Base-by-base conservation (phyloP, 129 eudicot genomes). In the Tagetes patula region DNA sequence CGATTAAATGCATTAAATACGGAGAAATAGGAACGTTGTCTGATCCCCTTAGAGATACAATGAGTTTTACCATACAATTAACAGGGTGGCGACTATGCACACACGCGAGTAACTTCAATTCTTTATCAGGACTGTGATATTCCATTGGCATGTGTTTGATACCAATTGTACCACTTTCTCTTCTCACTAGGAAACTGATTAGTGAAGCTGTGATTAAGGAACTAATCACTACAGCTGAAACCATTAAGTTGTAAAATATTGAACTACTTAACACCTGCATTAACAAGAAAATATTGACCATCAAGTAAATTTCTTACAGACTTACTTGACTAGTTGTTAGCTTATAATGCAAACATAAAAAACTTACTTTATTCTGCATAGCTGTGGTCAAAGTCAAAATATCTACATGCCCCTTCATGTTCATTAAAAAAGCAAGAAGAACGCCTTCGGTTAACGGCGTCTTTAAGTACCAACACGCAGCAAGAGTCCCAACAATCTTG, bases 341-440 rank as follows among this genome's bases (percentile, higher is more conserved):
- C 58, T 52, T 14, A 52, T 52, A 3, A 56, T 56, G 39, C 13
- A 7, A 56, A 56, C 14, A 47, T 39, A 52, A 46, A 55, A 59
- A 58, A 47, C 89, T 85, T 79, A 93, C 98, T 30, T 70, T 73
- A 59, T 83, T 84, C 69, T 79, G 84, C 65, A 79, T 60, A 74
- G 87, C 92, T 1, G 82, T 45, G 8, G 91, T 85, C 31, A 94
- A 68, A 49, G 95, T 74, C 54, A 87, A 82, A 38, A 94, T 70
- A 76, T 94, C 98, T 13, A 89, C 94, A 73, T 94, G 96, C 39
- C 98, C 96, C 73, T 94, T 94, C 87, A 94, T 75, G 84, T 94
- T 94, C 88, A 88, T 65, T 42, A 94, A 60, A 84, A 90, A 86
- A 69, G 96, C 87, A 75, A 94, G 87, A 38, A 90, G 89, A 39